Evolutionary conservation across 768 basidiomycete species (phyloP).

Genomic region (Auricularia heimuer): DNA sequence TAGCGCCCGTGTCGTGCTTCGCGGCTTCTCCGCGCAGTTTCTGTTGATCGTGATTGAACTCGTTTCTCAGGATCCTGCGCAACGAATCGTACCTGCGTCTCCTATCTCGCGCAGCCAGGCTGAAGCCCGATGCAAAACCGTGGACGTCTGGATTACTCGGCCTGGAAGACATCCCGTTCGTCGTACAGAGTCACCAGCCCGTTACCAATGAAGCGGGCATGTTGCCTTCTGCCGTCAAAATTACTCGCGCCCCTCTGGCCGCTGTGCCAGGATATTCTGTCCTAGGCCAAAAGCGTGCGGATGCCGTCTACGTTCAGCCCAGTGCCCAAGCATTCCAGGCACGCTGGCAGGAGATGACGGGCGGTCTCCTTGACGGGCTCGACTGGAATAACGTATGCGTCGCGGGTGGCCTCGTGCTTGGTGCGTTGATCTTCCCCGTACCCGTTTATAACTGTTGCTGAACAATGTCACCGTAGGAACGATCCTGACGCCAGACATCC

Average conservation of each 20-base stretch:
- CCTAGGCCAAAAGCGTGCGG: conserved; percentile 5
- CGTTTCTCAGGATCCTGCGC: background rate
- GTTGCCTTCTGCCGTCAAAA: background rate
- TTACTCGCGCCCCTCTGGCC: background rate
- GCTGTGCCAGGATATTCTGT: background rate
- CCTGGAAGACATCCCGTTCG: background rate
- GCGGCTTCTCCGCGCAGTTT: background rate
- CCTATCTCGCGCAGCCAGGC: background rate
- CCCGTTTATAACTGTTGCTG: too few species aligned
- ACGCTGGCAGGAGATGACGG: conserved; percentile 3
- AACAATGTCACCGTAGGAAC: background rate
- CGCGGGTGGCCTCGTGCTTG: conserved; percentile 10
- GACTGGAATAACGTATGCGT: conserved; percentile 11
- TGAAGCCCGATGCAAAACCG: background rate
- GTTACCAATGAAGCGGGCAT: background rate
- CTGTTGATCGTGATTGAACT: too few species aligned
- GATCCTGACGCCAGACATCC: conserved; percentile 3
- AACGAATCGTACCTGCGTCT: background rate
- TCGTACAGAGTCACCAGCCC: background rate
- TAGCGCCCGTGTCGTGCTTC: too few species aligned
- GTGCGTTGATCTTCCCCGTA: background rate
- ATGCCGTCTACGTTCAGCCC: conserved; percentile 7
- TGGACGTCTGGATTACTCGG: background rate
- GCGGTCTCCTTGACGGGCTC: conserved; percentile 7
- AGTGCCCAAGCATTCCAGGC: background rate